Base-by-base conservation (phyloP, 2,329 filamentous ascomycete genomes). In the Parastagonospora nodorum region DNA sequence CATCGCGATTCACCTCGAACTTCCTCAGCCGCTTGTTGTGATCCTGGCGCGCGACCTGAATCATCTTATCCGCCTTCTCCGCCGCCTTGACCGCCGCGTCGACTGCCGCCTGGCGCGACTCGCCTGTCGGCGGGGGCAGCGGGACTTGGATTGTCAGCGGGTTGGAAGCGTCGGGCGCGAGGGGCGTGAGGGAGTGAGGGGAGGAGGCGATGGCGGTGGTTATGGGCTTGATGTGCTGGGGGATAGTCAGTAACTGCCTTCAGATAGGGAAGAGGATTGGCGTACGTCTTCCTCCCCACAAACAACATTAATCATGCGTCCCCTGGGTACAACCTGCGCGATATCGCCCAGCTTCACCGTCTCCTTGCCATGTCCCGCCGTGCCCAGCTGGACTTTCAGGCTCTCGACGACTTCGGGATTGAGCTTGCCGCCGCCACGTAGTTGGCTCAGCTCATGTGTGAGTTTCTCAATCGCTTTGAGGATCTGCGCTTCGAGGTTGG, bases 241-340 rank as follows among this genome's bases (percentile, higher is more conserved):
- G 11, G 9, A 33, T 48, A 41, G 15, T 48, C 43, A 56, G 52
- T 42, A 44, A 38, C 2, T 11, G 32, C 10, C 2, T 12, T 35
- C 29, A 42, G 11, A 4, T 46, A 14, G 36, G 32, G 8, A 37
- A 4, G 2, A 16, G 31, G 30, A 24, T 27, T 10, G 57, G 76
- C 80, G 61, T 67, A 88, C 85, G 51, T 84, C 82, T 62, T 84
- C 81, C 63, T 89, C 87, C 11, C 84, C 82, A 33, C 83, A 84
- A 16, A 88, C 68, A n/a, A 89, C 76, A 51, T 83, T 81, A 28
- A 88, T 69, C 60, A 78, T 79, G 48, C 86, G 73, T 9, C 86
- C 85, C 62, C 86, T 85, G 0, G 85, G 84, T 33, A 89, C 77
- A 12, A 89, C 84, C 65, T 88, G 86, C 2, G 86, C 87, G 49